phyloP scores from a whole-genome alignment of 768 basidiomycete species.

The Termitomyces sp. region DNA sequence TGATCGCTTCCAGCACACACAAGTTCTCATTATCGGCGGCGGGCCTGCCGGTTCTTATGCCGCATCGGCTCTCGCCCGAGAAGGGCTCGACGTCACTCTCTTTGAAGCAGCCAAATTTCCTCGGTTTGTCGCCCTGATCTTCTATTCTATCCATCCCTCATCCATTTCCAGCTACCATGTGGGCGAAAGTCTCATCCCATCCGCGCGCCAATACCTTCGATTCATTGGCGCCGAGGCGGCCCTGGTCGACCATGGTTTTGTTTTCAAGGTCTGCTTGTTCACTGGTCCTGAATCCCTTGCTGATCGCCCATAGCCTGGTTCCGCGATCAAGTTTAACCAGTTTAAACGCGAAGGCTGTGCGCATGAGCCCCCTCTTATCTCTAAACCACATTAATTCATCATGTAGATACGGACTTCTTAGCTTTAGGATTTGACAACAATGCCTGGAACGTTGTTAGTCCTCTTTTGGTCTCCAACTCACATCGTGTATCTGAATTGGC shows the following conservation, averaged over 20 bases:
- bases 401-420: constrained; percentile 53
- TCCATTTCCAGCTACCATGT: constrained; percentile 41
- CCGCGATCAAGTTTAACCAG: constrained; percentile 60
- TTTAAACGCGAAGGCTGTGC: constrained; percentile 60
- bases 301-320: constrained; percentile 38
- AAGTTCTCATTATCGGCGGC: constrained; percentile 43
- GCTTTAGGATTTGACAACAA: constrained; percentile 48
- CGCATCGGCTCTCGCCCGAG: constrained; percentile 48
- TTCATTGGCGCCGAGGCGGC: constrained; percentile 55
- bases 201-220: constrained; percentile 50
- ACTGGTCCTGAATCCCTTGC: background rate
- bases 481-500: background rate
- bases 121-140: constrained; percentile 21
- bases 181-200: constrained; percentile 58
- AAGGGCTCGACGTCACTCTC: constrained; percentile 48
- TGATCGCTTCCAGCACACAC: constrained; percentile 27
- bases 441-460: constrained; percentile 58
- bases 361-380: constrained; percentile 14
- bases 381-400: background rate
- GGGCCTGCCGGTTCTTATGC: constrained; percentile 56
- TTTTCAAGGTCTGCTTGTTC: constrained; percentile 35
- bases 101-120: constrained; percentile 53
- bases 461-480: background rate
- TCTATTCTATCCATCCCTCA: background rate
- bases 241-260: constrained; percentile 42